phyloP scores from a whole-genome alignment of 176 grass and related monocot genomes.

The Alloteropsis semialata region DNA sequence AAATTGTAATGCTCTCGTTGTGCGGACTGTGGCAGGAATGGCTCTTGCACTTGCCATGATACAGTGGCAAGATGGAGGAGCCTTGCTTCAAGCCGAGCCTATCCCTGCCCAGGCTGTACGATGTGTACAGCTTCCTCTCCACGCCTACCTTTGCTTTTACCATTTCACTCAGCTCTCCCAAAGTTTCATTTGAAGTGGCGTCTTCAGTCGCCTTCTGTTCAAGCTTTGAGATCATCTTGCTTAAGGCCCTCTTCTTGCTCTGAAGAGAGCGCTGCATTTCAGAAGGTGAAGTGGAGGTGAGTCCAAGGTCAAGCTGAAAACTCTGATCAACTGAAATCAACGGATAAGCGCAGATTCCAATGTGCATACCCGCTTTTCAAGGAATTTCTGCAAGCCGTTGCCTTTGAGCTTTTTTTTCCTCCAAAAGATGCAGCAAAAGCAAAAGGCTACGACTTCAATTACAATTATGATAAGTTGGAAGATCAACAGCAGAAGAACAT shows the following conservation, averaged over 20 bases:
- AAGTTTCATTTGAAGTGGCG: conserved; percentile 39
- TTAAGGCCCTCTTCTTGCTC: conserved; percentile 51
- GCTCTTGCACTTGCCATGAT: conserved; percentile 56
- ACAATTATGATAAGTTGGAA: conserved; percentile 51
- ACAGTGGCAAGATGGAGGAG: conserved; percentile 61
- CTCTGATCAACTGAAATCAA: not conserved
- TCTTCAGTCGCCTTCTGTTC: conserved; percentile 57
- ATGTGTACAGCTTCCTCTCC: conserved; percentile 53
- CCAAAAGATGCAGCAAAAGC: conserved; percentile 78
- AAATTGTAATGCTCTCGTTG: conserved; percentile 53
- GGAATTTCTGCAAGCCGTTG: conserved; percentile 60
- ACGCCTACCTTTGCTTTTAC: conserved; percentile 68
- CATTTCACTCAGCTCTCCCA: conserved; percentile 62
- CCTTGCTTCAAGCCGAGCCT: conserved; percentile 13
- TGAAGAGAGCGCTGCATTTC: conserved; percentile 69
- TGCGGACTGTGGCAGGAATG: conserved; percentile 63
- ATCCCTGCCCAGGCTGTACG: conserved; percentile 73
- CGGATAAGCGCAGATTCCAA: not conserved
- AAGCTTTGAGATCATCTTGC: conserved; percentile 61
- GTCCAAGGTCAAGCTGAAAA: not conserved
- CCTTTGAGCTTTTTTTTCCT: conserved; percentile 71
- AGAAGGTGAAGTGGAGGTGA: conserved; percentile 8
- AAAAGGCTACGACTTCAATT: conserved; percentile 38
- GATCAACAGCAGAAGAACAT: conserved; percentile 44
- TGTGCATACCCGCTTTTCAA: conserved; percentile 64